Evolutionary conservation across 192 early-diverging fungal genomes (phyloP).

Genomic region (Spinellus fusiger): DNA sequence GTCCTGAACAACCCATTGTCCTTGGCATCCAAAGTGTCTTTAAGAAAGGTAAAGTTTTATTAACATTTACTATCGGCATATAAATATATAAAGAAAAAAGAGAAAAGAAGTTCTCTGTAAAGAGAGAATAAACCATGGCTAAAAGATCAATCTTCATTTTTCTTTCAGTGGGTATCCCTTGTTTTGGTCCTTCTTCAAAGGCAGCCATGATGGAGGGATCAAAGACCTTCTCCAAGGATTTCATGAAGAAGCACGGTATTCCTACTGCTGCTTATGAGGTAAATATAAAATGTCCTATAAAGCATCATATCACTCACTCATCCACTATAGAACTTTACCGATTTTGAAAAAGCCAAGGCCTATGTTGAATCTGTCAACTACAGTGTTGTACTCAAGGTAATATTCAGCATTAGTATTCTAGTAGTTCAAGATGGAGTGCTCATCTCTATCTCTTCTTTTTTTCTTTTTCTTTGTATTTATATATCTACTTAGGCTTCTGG

Average conservation of each 20-base stretch:
- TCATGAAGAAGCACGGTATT: conserved; percentile 94
- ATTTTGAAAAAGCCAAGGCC: conserved; percentile 61
- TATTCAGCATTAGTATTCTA: background rate
- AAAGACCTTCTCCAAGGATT: conserved; percentile 98
- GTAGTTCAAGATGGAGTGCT: too few species aligned
- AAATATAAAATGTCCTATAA: conserved; percentile 6
- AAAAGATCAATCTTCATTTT: conserved; percentile 5
- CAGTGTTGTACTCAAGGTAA: conserved; percentile 78
- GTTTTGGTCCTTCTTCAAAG: conserved; percentile 85
- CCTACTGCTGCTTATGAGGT: conserved; percentile 89
- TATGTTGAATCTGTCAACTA: conserved; percentile 56
- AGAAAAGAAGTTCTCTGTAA: background rate
- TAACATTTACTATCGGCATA: background rate
- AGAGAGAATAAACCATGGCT: conserved; percentile 1
- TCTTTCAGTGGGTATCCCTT: conserved; percentile 71
- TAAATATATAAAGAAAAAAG: background rate
- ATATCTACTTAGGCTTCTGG: conserved; percentile 80
- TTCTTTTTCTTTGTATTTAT: too few species aligned
- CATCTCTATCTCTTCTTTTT: too few species aligned
- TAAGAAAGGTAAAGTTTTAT: conserved; percentile 57
- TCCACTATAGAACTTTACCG: conserved; percentile 61
- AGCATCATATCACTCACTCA: conserved; percentile 24
- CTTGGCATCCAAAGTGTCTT: conserved; percentile 83
- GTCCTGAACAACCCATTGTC: conserved; percentile 95
- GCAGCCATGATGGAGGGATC: conserved; percentile 95